Conservation (phyloP, 1,284 basidiomycete species). For the Cryptococcus deneoformans region DNA sequence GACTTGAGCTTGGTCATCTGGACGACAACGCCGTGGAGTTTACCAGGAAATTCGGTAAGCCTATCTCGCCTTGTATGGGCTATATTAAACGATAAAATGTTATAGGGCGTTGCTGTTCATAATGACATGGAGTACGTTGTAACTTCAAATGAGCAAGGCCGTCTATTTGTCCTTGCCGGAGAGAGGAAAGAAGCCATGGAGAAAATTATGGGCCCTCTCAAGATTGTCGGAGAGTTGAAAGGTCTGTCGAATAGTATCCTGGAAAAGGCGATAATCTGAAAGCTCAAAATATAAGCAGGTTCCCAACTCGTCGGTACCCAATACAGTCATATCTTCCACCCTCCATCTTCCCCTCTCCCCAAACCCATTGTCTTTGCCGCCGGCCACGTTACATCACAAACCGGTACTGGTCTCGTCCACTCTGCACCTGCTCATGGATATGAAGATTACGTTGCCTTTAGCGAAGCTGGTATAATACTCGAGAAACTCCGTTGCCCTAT, state of each 20-base stretch:
- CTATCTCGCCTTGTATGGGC: background rate
- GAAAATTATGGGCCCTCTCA: slow-evolving; percentile 56
- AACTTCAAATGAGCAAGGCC: slow-evolving; percentile 50
- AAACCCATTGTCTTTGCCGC: slow-evolving; percentile 53
- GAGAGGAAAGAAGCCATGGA: slow-evolving; percentile 62
- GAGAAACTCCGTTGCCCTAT: slow-evolving; percentile 66
- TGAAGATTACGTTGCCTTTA: slow-evolving; percentile 84
- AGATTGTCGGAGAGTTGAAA: slow-evolving; percentile 55
- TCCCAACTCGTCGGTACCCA: slow-evolving; percentile 61
- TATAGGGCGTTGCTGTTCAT: slow-evolving; percentile 80
- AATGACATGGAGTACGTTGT: slow-evolving; percentile 69
- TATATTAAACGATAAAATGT: background rate
- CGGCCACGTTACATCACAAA: slow-evolving; percentile 74
- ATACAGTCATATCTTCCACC: slow-evolving; percentile 68
- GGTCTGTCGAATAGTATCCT: slow-evolving; percentile 49
- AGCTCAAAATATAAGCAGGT: slow-evolving; percentile 51
- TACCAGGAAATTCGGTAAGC: slow-evolving; percentile 89
- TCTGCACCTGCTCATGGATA: slow-evolving; percentile 92
- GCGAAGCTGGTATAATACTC: slow-evolving; percentile 36
- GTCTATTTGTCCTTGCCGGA: slow-evolving; percentile 63
- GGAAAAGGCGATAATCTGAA: background rate
- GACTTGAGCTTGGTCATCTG: slow-evolving; percentile 74
- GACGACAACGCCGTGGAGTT: slow-evolving; percentile 98
- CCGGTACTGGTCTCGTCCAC: slow-evolving; percentile 96
- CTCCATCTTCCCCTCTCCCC: slow-evolving; percentile 54